Percentiles rank a stretch among this genome's conserved stretches.
These are phyloP conservation scores for Echinosphaeria canescens DNA, from an alignment of 2,329 filamentous ascomycete species.

Conservation along the genomic window DNA sequence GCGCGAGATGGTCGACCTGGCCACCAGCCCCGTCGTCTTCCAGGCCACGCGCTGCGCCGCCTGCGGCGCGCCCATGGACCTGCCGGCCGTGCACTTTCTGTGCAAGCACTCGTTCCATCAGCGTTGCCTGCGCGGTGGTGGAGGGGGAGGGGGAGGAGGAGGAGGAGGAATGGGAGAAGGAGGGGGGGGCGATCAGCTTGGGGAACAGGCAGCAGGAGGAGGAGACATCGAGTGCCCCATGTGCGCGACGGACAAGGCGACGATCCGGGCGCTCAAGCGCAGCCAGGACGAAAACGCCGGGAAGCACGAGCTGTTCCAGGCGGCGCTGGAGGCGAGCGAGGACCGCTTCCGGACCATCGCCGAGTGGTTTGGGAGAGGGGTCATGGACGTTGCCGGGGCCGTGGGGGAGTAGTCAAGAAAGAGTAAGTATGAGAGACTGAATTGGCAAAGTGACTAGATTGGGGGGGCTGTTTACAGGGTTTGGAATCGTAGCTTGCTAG, in stretches of 20 bases:
- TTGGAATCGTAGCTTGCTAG: background rate
- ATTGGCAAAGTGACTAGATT: no score
- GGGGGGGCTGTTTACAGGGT: no score
- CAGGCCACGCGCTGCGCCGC: constrained; percentile 74
- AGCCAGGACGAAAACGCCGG: constrained; percentile 74
- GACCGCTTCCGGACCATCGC: constrained; percentile 82
- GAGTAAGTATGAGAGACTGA: background rate
- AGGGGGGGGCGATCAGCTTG: constrained; percentile 25
- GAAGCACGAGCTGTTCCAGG: constrained; percentile 74
- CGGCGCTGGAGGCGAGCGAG: constrained; percentile 53
- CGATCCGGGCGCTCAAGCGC: constrained; percentile 67
- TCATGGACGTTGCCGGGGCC: constrained; percentile 41
- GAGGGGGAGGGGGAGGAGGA: constrained; percentile 10
- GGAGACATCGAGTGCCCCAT: constrained; percentile 52
- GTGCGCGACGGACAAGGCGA: constrained; percentile 67
- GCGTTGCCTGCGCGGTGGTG: constrained; percentile 43
- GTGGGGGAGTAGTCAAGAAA: background rate
- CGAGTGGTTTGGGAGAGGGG: constrained; percentile 86
- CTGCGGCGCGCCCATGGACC: constrained; percentile 57
- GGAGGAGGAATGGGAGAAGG: background rate
- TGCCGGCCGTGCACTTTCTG: constrained; percentile 86
- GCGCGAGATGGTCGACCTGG: constrained; percentile 56
- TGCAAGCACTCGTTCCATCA: constrained; percentile 97
- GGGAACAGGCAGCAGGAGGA: no score
- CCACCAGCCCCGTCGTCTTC: constrained; percentile 68